phyloP scores from a whole-genome alignment of 306 rosid genomes.

The Fragaria ananassa region DNA sequence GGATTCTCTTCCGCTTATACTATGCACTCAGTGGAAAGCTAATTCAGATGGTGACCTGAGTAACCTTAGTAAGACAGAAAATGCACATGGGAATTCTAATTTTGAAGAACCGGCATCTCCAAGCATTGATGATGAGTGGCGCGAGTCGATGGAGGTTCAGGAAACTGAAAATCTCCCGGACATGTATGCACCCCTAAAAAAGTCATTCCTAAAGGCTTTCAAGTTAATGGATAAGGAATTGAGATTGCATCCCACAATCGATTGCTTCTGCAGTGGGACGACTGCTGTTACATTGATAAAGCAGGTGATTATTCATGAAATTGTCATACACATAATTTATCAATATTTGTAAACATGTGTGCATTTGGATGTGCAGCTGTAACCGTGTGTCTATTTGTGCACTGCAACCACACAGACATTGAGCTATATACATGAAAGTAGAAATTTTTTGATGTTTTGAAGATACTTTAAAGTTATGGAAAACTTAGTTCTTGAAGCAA shows the following conservation, averaged over 20 bases:
- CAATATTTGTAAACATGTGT: not conserved
- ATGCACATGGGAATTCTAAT: slow-evolving; percentile 19
- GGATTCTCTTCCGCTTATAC: slow-evolving; percentile 42
- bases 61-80: slow-evolving; percentile 10
- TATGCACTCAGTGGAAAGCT: slow-evolving; percentile 45
- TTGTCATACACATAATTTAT: not conserved
- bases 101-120: slow-evolving; percentile 31
- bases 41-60: slow-evolving; percentile 25
- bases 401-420: not conserved
- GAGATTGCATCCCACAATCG: slow-evolving; percentile 38
- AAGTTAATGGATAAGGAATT: slow-evolving; percentile 54
- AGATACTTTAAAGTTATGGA: not conserved
- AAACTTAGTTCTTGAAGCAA: not conserved
- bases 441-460: not conserved
- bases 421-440: not conserved
- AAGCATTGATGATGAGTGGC: slow-evolving; percentile 35
- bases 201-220: slow-evolving; percentile 43
- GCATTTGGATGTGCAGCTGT: not conserved
- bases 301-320: slow-evolving; percentile 35
- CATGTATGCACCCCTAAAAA: slow-evolving; percentile 38
- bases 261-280: slow-evolving; percentile 56
- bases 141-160: slow-evolving; percentile 30
- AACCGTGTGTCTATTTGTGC: not conserved
- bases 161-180: slow-evolving; percentile 35
- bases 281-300: slow-evolving; percentile 47